These are phyloP conservation scores for Fulvia fulva DNA, from an alignment of 2,329 filamentous ascomycete genomes.

Conservation along the genomic window DNA sequence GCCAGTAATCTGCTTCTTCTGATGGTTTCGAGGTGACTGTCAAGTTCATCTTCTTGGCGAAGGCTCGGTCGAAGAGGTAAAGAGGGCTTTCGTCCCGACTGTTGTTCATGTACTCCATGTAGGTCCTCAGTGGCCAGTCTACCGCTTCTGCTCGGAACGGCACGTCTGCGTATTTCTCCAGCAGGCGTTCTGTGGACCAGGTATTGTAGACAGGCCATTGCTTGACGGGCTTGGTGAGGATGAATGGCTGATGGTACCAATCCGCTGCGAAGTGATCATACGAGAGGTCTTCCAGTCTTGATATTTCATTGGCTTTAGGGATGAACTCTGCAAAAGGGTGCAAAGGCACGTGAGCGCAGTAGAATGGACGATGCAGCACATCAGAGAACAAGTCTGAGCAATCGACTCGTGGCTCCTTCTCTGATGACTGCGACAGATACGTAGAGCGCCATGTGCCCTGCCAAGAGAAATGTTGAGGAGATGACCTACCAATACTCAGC, in stretches of 20 bases:
- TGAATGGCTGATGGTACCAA: conserved; percentile 81
- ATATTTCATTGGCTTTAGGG: conserved; percentile 68
- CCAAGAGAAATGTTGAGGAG: conserved; percentile 58
- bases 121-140: conserved; percentile 82
- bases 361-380: conserved; percentile 82
- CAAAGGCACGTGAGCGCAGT: conserved; percentile 74
- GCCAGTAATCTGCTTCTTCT: conserved; percentile 63
- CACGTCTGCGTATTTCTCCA: conserved; percentile 60
- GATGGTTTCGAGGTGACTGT: conserved; percentile 42
- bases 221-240: conserved; percentile 76
- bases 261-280: conserved; percentile 67
- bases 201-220: conserved; percentile 71
- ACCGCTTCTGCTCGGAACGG: conserved; percentile 88
- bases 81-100: conserved; percentile 73
- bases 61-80: conserved; percentile 85
- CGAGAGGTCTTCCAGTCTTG: conserved; percentile 63
- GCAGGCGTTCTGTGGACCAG: conserved; percentile 70
- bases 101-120: conserved; percentile 75
- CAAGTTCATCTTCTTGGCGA: conserved; percentile 80
- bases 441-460: conserved; percentile 81
- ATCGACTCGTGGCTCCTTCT: conserved; percentile 56
- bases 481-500: conserved; percentile 40
- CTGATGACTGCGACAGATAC: conserved; percentile 57
- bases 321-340: conserved; percentile 66
- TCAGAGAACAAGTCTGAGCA: conserved; percentile 85